phyloP scores from a whole-genome alignment of 306 rosid species.

The Casuarina glauca region DNA sequence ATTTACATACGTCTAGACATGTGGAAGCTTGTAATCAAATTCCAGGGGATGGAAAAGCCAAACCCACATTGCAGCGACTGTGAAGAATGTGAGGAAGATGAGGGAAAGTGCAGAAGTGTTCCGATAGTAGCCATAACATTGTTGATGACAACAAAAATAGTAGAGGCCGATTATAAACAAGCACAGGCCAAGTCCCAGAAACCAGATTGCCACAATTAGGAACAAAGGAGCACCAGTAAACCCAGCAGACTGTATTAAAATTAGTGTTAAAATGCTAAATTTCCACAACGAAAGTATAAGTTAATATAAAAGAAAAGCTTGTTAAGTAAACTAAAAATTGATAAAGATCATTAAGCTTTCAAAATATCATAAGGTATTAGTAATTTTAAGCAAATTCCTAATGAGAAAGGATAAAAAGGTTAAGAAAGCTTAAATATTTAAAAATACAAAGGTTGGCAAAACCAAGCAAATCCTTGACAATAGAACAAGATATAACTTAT shows the following conservation, averaged over 20 bases:
- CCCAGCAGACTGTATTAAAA: constrained; percentile 64
- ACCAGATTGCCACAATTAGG: constrained; percentile 62
- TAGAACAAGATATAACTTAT: background rate
- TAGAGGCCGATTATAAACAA: constrained; percentile 39
- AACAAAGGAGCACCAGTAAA: constrained; percentile 62
- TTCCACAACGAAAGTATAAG: background rate
- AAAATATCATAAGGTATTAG: no score
- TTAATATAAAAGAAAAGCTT: background rate
- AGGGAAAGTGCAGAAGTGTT: constrained; percentile 34
- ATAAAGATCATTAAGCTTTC: no score
- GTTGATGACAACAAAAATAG: constrained; percentile 25
- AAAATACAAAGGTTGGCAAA: background rate
- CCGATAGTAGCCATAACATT: constrained; percentile 31
- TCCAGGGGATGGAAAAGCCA: background rate
- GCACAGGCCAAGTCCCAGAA: constrained; percentile 34
- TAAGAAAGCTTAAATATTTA: background rate
- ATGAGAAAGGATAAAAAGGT: background rate
- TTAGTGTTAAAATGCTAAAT: background rate
- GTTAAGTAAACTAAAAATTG: background rate
- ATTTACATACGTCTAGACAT: background rate
- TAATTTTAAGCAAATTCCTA: no score
- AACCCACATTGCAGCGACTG: constrained; percentile 45
- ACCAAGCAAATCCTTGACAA: background rate
- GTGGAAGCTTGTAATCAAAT: background rate
- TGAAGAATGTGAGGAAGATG: constrained; percentile 36